phyloP scores from a whole-genome alignment of 2,329 filamentous ascomycete genomes.

The Periglandula ipomoeae region DNA sequence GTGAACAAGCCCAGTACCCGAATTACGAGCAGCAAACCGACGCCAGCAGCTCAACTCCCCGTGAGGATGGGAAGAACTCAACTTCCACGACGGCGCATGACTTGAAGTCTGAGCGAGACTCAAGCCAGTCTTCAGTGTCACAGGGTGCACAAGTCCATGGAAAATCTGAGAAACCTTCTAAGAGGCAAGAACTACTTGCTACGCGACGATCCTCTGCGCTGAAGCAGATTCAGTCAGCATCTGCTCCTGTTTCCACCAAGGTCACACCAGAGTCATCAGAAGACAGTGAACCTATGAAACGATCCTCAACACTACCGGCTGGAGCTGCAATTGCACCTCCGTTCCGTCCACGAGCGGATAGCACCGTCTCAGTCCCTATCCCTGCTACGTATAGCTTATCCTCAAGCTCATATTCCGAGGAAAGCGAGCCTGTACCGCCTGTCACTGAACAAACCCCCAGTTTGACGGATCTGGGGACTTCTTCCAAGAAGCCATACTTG shows the following conservation, averaged over 20 bases:
- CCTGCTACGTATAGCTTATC: constrained; percentile 1
- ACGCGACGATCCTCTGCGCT: constrained; percentile 15
- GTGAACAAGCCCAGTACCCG: constrained; percentile 35
- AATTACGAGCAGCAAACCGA: constrained; percentile 21
- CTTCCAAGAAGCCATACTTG: constrained; percentile 38
- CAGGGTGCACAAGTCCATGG: constrained; percentile 10
- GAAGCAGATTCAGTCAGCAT: constrained; percentile 20
- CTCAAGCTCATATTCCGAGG: constrained; percentile 4
- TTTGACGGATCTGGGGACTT: constrained; percentile 9
- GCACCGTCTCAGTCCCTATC: constrained; percentile 9
- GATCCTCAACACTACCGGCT: constrained; percentile 30
- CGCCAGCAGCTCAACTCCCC: constrained; percentile 11
- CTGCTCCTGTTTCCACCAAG: constrained; percentile 13
- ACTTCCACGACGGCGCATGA: constrained; percentile 11
- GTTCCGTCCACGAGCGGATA: constrained; percentile 33
- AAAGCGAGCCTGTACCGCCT: not conserved
- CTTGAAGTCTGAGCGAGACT: constrained; percentile 8
- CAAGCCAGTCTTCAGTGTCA: constrained; percentile 9
- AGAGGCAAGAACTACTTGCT: constrained; percentile 9
- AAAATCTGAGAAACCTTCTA: constrained; percentile 7
- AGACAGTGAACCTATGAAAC: constrained; percentile 20
- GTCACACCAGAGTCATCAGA: constrained; percentile 11
- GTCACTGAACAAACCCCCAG: constrained; percentile 3
- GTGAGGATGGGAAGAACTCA: constrained; percentile 8
- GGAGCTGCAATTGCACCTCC: constrained; percentile 39